phyloP scores from a whole-genome alignment of 2,329 filamentous ascomycete genomes.

The Aureobasidium musti region DNA sequence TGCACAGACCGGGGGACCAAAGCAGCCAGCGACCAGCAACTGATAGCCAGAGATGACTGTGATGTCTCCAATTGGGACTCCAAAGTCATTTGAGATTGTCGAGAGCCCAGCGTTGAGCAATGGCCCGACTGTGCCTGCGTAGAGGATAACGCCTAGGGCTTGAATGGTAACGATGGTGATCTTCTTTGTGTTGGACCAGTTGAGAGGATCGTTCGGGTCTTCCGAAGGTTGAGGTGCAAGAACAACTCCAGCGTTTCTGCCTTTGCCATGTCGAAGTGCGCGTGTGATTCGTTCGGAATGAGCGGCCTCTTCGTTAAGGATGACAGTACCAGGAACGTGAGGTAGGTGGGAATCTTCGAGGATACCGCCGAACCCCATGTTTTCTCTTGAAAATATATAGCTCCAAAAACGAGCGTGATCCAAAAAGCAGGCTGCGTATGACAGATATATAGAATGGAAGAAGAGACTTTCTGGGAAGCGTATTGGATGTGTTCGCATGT shows the following conservation, averaged over 20 bases:
- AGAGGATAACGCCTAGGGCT: slow-evolving; percentile 41
- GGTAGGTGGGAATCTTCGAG: slow-evolving; percentile 29
- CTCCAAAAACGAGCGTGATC: background rate
- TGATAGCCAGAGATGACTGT: slow-evolving; percentile 45
- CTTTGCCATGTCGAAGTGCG: slow-evolving; percentile 28
- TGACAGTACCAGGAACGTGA: slow-evolving; percentile 31
- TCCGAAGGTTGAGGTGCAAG: slow-evolving; percentile 34
- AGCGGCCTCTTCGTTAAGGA: slow-evolving; percentile 29
- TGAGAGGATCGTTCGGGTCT: slow-evolving; percentile 41
- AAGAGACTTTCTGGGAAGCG: too few species aligned
- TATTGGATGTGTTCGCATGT: background rate
- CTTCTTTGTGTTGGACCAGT: slow-evolving; percentile 42
- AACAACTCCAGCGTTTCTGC: slow-evolving; percentile 32
- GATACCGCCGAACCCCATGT: slow-evolving; percentile 30
- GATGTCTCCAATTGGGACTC: slow-evolving; percentile 38
- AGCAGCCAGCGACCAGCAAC: slow-evolving; percentile 41
- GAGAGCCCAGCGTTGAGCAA: slow-evolving; percentile 43
- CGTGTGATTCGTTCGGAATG: slow-evolving; percentile 24
- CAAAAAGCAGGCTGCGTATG: background rate
- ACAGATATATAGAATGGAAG: background rate
- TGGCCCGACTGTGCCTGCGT: slow-evolving; percentile 39
- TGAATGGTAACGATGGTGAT: slow-evolving; percentile 40
- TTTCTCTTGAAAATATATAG: background rate
- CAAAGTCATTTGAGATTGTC: slow-evolving; percentile 40
- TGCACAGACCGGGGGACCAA: slow-evolving; percentile 42